phyloP scores from a whole-genome alignment of 1,284 basidiomycete species.

The Taiwanofungus camphoratus region DNA sequence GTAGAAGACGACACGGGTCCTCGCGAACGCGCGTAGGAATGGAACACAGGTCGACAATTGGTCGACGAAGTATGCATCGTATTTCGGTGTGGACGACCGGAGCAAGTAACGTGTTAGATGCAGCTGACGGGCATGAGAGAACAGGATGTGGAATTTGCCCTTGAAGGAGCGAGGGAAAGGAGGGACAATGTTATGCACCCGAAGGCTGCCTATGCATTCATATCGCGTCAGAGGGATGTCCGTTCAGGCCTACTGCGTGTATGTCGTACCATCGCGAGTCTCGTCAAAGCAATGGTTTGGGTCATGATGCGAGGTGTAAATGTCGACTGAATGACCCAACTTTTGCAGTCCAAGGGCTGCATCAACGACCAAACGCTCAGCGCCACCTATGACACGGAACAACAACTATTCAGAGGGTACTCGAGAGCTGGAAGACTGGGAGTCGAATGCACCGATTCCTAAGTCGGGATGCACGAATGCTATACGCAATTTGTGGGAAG shows the following conservation, averaged over 20 bases:
- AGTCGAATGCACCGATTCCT: slow-evolving; percentile 70
- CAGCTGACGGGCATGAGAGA: slow-evolving; percentile 86
- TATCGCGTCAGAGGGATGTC: too few relatives aligned
- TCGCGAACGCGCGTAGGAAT: slow-evolving; percentile 62
- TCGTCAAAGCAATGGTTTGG: slow-evolving; percentile 83
- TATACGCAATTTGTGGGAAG: slow-evolving; percentile 32
- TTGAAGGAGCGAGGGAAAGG: slow-evolving; percentile 77
- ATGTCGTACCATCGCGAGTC: slow-evolving; percentile 70
- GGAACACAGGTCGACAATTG: slow-evolving; percentile 92
- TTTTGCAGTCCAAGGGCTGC: slow-evolving; percentile 85
- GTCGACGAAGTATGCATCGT: slow-evolving; percentile 93
- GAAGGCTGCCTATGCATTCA: slow-evolving; percentile 63
- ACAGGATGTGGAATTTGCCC: slow-evolving; percentile 81
- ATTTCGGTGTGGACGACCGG: slow-evolving; percentile 36
- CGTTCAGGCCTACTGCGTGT: too few relatives aligned
- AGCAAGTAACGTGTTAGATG: slow-evolving; percentile 69
- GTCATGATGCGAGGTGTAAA: slow-evolving; percentile 95
- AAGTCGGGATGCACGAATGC: slow-evolving; percentile 95
- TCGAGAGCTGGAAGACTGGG: background rate
- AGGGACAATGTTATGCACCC: slow-evolving; percentile 71
- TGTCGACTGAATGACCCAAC: slow-evolving; percentile 82
- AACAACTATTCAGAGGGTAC: slow-evolving; percentile 6
- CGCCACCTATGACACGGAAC: slow-evolving; percentile 64
- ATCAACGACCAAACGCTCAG: slow-evolving; percentile 94
- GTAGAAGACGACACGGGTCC: slow-evolving; percentile 88